Conservation (phyloP, 2,329 filamentous ascomycete species). For the Pseudogymnoascus sp. region DNA sequence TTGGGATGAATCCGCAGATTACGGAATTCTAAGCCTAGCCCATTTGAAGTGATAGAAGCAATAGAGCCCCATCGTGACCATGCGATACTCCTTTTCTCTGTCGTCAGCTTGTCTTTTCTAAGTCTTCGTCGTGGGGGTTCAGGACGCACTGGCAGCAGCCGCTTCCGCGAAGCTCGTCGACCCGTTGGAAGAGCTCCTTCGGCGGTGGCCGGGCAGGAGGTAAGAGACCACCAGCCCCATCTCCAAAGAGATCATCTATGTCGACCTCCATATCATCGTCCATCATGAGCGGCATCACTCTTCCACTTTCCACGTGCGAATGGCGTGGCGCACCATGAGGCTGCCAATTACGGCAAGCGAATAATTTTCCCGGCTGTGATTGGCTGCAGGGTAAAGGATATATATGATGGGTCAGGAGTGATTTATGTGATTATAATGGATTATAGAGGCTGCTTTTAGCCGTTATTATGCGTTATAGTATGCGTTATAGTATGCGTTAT, state of each 20-base stretch:
- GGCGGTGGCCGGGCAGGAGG: conserved; percentile 47
- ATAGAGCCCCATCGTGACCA: conserved; percentile 88
- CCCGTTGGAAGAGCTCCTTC: conserved; percentile 62
- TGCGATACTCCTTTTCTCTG: conserved; percentile 57
- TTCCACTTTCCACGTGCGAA: neutral
- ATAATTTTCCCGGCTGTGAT: neutral
- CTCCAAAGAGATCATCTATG: conserved; percentile 70
- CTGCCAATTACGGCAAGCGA: neutral
- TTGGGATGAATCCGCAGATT: conserved; percentile 63
- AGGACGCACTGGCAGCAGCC: conserved; percentile 74
- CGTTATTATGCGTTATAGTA: neutral
- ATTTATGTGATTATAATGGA: neutral
- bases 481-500: neutral
- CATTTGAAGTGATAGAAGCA: conserved; percentile 69
- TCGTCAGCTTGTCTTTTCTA: neutral
- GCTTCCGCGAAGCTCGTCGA: conserved; percentile 68
- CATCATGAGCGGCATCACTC: conserved; percentile 45
- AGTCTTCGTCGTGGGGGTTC: neutral
- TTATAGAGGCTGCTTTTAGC: neutral
- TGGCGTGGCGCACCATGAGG: neutral
- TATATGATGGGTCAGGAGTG: neutral
- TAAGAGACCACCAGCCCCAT: conserved; percentile 51
- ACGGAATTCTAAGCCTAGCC: conserved; percentile 62
- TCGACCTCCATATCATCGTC: conserved; percentile 52
- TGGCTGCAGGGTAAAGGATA: neutral